Conservation (phyloP, 768 basidiomycete species). For the Phlebiopsis gigantea region DNA sequence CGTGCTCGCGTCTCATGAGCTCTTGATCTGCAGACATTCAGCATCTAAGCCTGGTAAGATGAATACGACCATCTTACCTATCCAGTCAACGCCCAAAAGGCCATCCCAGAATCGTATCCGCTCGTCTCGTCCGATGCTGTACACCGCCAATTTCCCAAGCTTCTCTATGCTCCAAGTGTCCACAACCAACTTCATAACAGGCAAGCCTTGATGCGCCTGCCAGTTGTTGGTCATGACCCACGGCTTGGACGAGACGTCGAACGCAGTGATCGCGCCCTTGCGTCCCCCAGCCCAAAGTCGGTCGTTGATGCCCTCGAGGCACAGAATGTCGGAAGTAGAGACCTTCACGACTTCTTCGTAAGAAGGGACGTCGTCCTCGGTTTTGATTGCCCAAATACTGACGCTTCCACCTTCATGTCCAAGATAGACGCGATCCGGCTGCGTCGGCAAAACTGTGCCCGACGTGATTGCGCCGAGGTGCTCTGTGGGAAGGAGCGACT, state of each 20-base stretch:
- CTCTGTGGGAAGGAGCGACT: conserved; percentile 56
- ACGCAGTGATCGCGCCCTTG: conserved; percentile 77
- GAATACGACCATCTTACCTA: conserved; percentile 48
- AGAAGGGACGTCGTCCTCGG: conserved; percentile 49
- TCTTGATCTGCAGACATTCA: conserved; percentile 53
- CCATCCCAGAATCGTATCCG: conserved; percentile 86
- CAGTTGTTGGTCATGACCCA: conserved; percentile 88
- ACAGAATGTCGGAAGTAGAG: conserved; percentile 73
- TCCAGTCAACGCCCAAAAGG: conserved; percentile 75
- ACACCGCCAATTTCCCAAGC: conserved; percentile 61
- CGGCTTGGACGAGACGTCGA: conserved; percentile 66
- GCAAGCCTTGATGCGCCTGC: conserved; percentile 69
- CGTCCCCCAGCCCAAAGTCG: conserved; percentile 85
- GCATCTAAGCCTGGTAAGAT: not conserved
- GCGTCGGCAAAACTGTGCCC: conserved; percentile 68
- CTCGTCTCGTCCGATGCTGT: conserved; percentile 73
- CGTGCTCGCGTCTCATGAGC: conserved; percentile 64
- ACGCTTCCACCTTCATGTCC: conserved; percentile 92
- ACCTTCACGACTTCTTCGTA: conserved; percentile 80
- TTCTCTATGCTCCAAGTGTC: conserved; percentile 75
- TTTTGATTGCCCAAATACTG: conserved; percentile 68
- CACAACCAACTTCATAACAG: conserved; percentile 58
- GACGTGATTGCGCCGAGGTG: conserved; percentile 80
- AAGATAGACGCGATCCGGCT: conserved; percentile 66
- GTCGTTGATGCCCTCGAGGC: conserved; percentile 79